Base-by-base conservation (phyloP, 2,329 filamentous ascomycete species). In the Pezicula neosporulosa region DNA sequence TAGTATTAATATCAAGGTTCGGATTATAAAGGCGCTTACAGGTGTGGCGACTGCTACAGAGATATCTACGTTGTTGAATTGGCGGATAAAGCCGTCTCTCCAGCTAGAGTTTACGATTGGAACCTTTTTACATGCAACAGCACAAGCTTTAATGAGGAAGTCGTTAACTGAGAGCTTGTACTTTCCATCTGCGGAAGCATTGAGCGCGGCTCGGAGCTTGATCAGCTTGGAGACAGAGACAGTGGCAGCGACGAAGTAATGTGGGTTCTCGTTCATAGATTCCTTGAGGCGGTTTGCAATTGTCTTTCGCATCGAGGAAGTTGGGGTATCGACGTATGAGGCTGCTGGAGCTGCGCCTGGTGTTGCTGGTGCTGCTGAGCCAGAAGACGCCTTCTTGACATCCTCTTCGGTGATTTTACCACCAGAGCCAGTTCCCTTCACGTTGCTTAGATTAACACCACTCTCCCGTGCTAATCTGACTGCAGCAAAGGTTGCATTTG, bases 121-220 rank as follows among this genome's bases (percentile, higher is more conserved):
- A 45, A 97, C 92, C 82, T 96, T 97, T 77, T 87, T 87, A 70
- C 87, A 90, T 56, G 94, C 94, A 57, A 89, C 78, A 53, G 84
- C 89, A 53, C 93, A 89, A 62, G 93, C 94, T 83, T 99, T 99
- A 82, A 99, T 90, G 58, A 99, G 81, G 82, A 99, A 96, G 76
- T 99, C 94, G 76, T 99, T 99, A 75, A 99, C 90, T n/a, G 92
- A 97, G 53, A 99, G 89, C 84, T 97, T 99, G 84, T 96, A 99
- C 74, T 91, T 86, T 75, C 93, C 94, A 57, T 96, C 87, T 44
- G 90, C 79, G 12, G 89, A 86, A 68, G 85, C 83, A 77, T 99
- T 99, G 61, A 99, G 84, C 53, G 93, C 91, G 75, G 90, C 83
- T 66, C 94, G 91, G 64, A 99, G 91, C 81, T 97, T 97, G 66